Evolutionary conservation across 176 grass and related monocot species (phyloP), one percentile per base, ranked within the genome.

Genomic region (Paspalum vaginatum): DNA sequence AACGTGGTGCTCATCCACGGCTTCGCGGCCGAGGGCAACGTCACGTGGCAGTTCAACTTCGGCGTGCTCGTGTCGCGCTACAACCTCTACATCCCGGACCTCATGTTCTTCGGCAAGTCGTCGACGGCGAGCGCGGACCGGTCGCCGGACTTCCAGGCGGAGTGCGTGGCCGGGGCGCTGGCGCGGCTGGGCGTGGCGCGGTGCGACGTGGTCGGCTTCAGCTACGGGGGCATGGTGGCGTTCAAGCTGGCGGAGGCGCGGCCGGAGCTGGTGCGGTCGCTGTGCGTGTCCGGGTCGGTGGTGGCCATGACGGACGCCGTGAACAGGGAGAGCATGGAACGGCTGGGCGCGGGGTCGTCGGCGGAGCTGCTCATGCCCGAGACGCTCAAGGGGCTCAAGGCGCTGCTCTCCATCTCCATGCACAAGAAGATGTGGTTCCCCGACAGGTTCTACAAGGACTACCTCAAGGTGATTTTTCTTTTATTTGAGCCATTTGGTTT

Each of bases 31-130:
- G 90, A 99, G 86, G 96, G 96, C 43, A 89, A 93, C 84, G 81
- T 93, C 7, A 99, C 92, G 44, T 99, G 93, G 90, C 90, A 99
- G 89, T 95, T 99, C 88, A 91, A 99, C 74, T 95, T 99, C 80
- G 90, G 90, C 43, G 92, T 93, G 51, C 90, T 99, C 1, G 86
- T 91, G 61, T 87, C 68, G 47, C 83, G 84, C 46, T 95, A 95
- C 84, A 87, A 92, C 41, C 60, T 99, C 15, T 99, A 99, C 90
- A 91, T 99, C 47, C 96, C 92, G 2, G 96, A 98, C 88, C 84
- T 98, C 1, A 80, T 98, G 67, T 98, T 95, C 88, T 98, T 98
- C 62, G 92, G 96, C 39, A 66, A 75, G 43, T 93, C 90, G 3
- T 47, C 81, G 6, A 93, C 90, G 22, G 17, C 46, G n/a, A 82